Evolutionary conservation across 2,329 filamentous ascomycete genomes (phyloP).

Genomic region (Epichloe glyceriae): DNA sequence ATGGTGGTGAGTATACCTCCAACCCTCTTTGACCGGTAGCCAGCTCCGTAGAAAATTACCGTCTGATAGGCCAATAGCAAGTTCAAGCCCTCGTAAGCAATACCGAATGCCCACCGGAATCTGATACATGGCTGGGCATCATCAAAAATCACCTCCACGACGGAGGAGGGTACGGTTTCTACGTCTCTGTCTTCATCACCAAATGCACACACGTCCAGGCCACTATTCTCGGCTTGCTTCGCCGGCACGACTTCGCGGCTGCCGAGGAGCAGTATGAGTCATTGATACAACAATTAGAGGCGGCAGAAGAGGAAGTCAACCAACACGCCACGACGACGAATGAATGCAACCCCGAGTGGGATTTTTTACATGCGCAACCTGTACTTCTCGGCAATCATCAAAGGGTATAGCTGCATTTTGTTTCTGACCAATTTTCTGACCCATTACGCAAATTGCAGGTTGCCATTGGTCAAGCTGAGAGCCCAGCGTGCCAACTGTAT

Average conservation of each 20-base stretch:
- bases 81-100: constrained; percentile 21
- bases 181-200: constrained; percentile 16
- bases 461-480: constrained; percentile 14
- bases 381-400: constrained; percentile 21
- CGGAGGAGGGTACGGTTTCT: constrained; percentile 16
- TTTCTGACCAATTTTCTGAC: constrained; percentile 23
- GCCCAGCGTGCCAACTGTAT: constrained; percentile 17
- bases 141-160: constrained; percentile 14
- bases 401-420: constrained; percentile 21
- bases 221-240: constrained; percentile 16
- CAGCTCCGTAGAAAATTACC: no score
- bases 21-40: no score
- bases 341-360: constrained; percentile 7
- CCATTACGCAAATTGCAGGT: constrained; percentile 15
- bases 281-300: constrained; percentile 13
- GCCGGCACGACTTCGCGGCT: constrained; percentile 13
- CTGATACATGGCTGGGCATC: constrained; percentile 21
- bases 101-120: constrained; percentile 22
- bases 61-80: constrained; percentile 17
- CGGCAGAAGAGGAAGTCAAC: constrained; percentile 13
- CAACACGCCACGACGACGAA: constrained; percentile 8
- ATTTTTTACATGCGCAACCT: constrained; percentile 21
- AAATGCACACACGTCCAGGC: constrained; percentile 16
- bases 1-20: constrained; percentile 21
- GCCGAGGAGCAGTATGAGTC: constrained; percentile 16